A percentile compares a stretch with the other conserved stretches of the same genome.
Evolutionary conservation across 495 filamentous ascomycete species (phyloP).

Genomic region (Daldinia caldariorum): DNA sequence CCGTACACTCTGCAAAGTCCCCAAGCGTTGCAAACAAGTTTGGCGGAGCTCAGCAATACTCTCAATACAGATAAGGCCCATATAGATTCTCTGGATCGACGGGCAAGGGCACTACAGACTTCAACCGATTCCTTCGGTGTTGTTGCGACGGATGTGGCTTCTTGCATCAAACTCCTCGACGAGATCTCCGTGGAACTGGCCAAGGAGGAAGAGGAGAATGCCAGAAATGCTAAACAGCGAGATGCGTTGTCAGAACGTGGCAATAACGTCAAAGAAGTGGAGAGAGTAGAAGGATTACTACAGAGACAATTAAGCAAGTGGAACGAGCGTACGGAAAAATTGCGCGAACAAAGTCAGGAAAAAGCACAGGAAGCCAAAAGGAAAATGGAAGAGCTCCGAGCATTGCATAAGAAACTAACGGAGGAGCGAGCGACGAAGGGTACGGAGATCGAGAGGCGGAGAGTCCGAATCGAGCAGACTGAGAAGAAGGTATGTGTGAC

Average conservation of each 20-base stretch:
- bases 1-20: conserved; percentile 93
- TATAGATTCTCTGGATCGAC: conserved; percentile 86
- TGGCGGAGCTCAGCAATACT: conserved; percentile 81
- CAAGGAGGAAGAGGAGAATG: conserved; percentile 89
- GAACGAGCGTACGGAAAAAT: conserved; percentile 82
- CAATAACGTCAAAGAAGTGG: conserved; percentile 89
- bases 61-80: conserved; percentile 78
- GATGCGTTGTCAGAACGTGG: conserved; percentile 88
- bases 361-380: conserved; percentile 81
- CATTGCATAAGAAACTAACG: conserved; percentile 79
- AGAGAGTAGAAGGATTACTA: conserved; percentile 83
- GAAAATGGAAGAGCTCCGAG: conserved; percentile 89
- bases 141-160: conserved; percentile 81
- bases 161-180: conserved; percentile 86
- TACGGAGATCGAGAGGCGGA: conserved; percentile 87
- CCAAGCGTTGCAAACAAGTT: conserved; percentile 78
- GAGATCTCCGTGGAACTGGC: conserved; percentile 83
- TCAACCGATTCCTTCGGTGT: conserved; percentile 87
- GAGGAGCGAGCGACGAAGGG: conserved; percentile 87
- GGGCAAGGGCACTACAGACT: conserved; percentile 89
- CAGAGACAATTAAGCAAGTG: conserved; percentile 84
- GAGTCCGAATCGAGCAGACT: conserved; percentile 93
- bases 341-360: conserved; percentile 78
- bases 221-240: conserved; percentile 78
- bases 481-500: conserved; percentile 86